Evolutionary conservation across 2,329 filamentous ascomycete species (phyloP).

Genomic region (Penicillium polonicum): DNA sequence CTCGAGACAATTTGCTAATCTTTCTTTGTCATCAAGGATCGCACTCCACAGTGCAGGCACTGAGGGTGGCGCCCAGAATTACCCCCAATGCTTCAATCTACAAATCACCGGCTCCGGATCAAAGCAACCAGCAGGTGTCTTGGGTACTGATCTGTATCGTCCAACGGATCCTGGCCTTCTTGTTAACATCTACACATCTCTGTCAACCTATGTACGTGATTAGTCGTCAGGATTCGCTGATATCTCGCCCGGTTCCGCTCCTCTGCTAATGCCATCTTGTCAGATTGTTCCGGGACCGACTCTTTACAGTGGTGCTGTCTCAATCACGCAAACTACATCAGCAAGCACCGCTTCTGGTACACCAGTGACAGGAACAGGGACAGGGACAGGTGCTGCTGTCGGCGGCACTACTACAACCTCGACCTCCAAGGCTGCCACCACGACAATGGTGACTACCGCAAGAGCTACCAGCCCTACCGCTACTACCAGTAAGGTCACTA

Average conservation of each 20-base stretch:
- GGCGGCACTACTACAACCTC: background rate
- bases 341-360: slow-evolving; percentile 20
- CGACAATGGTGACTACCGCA: background rate
- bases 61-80: slow-evolving; percentile 50
- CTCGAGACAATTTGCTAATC: background rate
- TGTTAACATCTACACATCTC: slow-evolving; percentile 56
- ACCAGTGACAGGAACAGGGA: slow-evolving; percentile 16
- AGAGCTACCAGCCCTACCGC: background rate
- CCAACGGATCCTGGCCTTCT: slow-evolving; percentile 55
- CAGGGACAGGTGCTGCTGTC: slow-evolving; percentile 7
- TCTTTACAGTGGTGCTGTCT: slow-evolving; percentile 20
- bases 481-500: background rate
- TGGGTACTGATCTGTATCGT: slow-evolving; percentile 55
- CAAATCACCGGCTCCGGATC: slow-evolving; percentile 55
- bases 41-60: slow-evolving; percentile 48
- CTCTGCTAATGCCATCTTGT: background rate
- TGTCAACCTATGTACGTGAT: slow-evolving; percentile 48
- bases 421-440: background rate
- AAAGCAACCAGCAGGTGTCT: slow-evolving; percentile 45
- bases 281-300: slow-evolving; percentile 50
- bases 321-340: slow-evolving; percentile 17
- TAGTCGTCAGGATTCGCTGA: background rate
- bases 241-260: slow-evolving; percentile 37
- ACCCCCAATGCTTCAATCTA: slow-evolving; percentile 59
- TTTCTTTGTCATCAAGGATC: slow-evolving; percentile 29